A percentile compares a stretch with the other conserved stretches of the same genome.
These are phyloP conservation scores for Colletotrichum zoysiae DNA, from an alignment of 2,329 filamentous ascomycete genomes.

Conservation along the genomic window DNA sequence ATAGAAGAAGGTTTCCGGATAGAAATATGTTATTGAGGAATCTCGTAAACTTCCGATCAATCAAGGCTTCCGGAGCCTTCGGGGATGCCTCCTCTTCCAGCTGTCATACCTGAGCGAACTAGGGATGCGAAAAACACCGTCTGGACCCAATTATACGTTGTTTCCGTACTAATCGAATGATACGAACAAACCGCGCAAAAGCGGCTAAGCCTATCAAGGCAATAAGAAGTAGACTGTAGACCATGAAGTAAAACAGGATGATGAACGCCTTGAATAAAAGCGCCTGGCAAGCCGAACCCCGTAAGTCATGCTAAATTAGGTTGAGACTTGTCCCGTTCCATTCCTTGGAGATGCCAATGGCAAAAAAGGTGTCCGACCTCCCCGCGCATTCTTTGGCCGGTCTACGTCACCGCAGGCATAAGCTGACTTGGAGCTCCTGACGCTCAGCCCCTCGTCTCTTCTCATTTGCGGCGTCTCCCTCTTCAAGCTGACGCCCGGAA, in stretches of 20 bases:
- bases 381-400: background rate
- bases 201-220: too few species aligned
- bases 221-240: too few species aligned
- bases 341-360: background rate
- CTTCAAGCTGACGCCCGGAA: background rate
- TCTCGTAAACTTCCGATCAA: background rate
- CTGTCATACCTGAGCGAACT: too few species aligned
- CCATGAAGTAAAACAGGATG: background rate
- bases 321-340: slow-evolving; percentile 4
- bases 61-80: too few species aligned
- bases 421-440: background rate
- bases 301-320: background rate
- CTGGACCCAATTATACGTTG: too few species aligned
- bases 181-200: too few species aligned
- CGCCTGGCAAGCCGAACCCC: too few species aligned
- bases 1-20: too few species aligned
- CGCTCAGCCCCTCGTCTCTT: background rate
- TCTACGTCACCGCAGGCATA: slow-evolving; percentile 3
- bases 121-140: too few species aligned
- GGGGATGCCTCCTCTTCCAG: too few species aligned
- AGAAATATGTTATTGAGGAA: too few species aligned
- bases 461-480: background rate
- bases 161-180: too few species aligned
- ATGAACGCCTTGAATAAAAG: background rate
- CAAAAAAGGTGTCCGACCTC: background rate